Percentiles rank a stretch among this genome's conserved stretches.
These are phyloP conservation scores for Auricularia cornea DNA, from an alignment of 768 basidiomycete genomes.

Conservation along the genomic window DNA sequence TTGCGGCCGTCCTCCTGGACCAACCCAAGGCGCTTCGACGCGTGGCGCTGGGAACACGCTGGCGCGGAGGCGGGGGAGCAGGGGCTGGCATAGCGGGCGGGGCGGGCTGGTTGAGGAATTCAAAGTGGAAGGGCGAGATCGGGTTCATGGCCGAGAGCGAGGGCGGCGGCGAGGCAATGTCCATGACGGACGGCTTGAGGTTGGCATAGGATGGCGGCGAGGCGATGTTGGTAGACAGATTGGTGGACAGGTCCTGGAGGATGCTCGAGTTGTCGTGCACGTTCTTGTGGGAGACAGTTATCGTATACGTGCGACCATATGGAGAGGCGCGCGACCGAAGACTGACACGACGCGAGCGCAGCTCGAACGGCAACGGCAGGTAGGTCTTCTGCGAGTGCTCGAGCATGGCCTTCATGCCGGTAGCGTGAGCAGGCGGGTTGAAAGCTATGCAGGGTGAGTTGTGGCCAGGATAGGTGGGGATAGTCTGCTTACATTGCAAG, in stretches of 20 bases:
- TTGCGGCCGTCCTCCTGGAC: slow-evolving; percentile 40
- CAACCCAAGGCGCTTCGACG: slow-evolving; percentile 53
- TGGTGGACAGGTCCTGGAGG: slow-evolving; percentile 8
- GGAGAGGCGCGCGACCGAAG: slow-evolving; percentile 69
- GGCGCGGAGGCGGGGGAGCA: slow-evolving; percentile 27
- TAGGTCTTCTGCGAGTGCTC: slow-evolving; percentile 66
- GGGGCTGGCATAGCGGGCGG: slow-evolving; percentile 15
- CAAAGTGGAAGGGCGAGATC: slow-evolving; percentile 32
- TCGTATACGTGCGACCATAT: slow-evolving; percentile 47
- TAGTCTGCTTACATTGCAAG: slow-evolving; percentile 50
- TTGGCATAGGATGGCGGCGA: slow-evolving; percentile 5
- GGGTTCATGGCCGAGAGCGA: slow-evolving; percentile 34
- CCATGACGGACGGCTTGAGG: slow-evolving; percentile 9
- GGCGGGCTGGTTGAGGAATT: slow-evolving; percentile 29
- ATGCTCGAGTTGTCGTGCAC: slow-evolving; percentile 15
- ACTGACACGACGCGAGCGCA: slow-evolving; percentile 51
- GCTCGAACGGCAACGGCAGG: slow-evolving; percentile 64
- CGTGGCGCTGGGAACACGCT: slow-evolving; percentile 46
- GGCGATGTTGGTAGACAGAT: slow-evolving; percentile 6
- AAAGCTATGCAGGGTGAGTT: slow-evolving; percentile 41
- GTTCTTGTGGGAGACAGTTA: slow-evolving; percentile 35
- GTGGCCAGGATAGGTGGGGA: background rate
- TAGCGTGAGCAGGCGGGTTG: slow-evolving; percentile 53
- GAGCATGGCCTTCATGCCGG: slow-evolving; percentile 63
- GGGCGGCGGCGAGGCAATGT: slow-evolving; percentile 23